Base-by-base conservation (phyloP, 345 rosid species). In the Citrus australasica region DNA sequence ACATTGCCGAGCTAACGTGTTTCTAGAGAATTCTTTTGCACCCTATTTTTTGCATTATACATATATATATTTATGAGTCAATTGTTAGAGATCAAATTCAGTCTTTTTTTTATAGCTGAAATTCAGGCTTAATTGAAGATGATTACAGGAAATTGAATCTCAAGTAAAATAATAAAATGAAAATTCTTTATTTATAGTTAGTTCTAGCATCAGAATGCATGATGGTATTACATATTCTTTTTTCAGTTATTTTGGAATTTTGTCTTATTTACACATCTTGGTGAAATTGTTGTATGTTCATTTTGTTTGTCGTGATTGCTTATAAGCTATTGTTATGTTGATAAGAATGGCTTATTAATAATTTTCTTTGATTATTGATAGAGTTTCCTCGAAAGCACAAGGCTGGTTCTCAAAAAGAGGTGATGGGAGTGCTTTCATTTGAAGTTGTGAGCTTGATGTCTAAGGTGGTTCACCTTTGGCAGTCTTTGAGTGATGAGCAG, bases 381-480 rank as follows among this genome's bases (percentile, higher is more conserved):
- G 84, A 78, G 55, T 48, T 74, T 81, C 85, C 95, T 7, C 86
- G 88, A 83, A 96, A 84, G 84, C 89, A 77, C 70, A 86, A 90
- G 5, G 85, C 88, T 2, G 85, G 84, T 74, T 79, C 87, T 33
- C 91, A 87, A 80, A 94, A 97, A 79, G 88, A 55, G 33, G 82
- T 86, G 55, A 85, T 97, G 9, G 98, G 93, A 19, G 93, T 97
- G 60, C 79, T 94, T 80, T 96, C 98, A 1, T 93, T 93, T 62
- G 98, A 97, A 89, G 88, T 91, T 83, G 92, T 98, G 0, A 91
- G 97, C 79, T 82, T 97, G 84, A 84, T 97, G 90, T 90, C 98
- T 0, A 93, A 94, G 80, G 79, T 92, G 67, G 96, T 93, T 77
- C 93, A 97, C 80, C 79, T 97, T 40, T 97, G 99, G 99, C 97